Evolutionary conservation across 2,329 filamentous ascomycete species (phyloP), one percentile per base, ranked within the genome.

Genomic region (Verticillium dahliae): DNA sequence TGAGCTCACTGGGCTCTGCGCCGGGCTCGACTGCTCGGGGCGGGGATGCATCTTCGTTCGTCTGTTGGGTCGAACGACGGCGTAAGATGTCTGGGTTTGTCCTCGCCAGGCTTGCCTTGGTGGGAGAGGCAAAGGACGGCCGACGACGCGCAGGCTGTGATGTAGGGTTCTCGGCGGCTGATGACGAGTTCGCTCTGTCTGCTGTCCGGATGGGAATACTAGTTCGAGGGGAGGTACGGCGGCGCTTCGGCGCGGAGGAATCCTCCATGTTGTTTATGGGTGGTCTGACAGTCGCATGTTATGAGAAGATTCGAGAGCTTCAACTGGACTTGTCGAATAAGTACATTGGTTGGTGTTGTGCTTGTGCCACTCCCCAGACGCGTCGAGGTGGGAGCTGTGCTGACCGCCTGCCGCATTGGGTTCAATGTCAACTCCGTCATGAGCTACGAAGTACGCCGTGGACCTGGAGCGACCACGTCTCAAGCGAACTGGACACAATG

Each of bases 111-210:
- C 85, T 90, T 13, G 87, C 80, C 69, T 81, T 85, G 0, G 87
- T 89, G 0, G 88, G 87, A n/a, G 87, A 89, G 60, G 84, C 84
- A 69, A 86, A 90, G 1, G 86, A 89, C 1, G 83, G 80, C 1
- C 80, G 80, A 56, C 68, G 69, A 37, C 68, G 71, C 39, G 69
- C 67, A 37, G 60, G 61, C 45, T 63, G 67, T 15, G 64, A 31
- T 37, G 41, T 66, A 56, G 64, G 67, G 18, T 66, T 68, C 58
- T 66, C 67, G 61, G 68, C 69, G 59, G 67, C 68, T 57, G 74
- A 74, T 61, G 74, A 76, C 62, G 75, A 76, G 39, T 75, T 75
- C 67, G 73, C 73, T 69, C 71, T 61, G 57, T 52, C 60, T 27
- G 65, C 59, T 52, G 50, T 39, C 58, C 62, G 62, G 58, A 62